Percentiles rank a stretch among this genome's conserved stretches.
phyloP scores from a whole-genome alignment of 495 filamentous ascomycete genomes.

The Aspergillus indologenus region DNA sequence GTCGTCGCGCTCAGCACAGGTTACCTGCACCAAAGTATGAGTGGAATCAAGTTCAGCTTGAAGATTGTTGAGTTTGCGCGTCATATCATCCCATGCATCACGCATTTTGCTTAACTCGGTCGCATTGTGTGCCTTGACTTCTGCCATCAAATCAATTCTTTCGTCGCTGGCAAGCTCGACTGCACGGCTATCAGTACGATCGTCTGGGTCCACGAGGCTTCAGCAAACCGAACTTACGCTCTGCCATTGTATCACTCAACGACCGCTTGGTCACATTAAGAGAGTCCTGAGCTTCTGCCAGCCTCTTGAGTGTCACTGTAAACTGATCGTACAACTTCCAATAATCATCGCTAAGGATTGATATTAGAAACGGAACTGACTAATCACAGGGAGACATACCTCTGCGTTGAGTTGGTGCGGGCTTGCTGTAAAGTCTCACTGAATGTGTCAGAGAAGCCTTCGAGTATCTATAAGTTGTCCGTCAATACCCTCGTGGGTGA shows the following conservation, averaged over 20 bases:
- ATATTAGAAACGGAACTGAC: conserved; percentile 19
- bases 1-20: conserved; percentile 43
- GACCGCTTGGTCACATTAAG: conserved; percentile 36
- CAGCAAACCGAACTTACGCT: conserved; percentile 33
- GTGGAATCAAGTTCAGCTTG: conserved; percentile 43
- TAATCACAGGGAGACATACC: conserved; percentile 21
- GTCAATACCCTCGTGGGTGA: not conserved
- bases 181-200: conserved; percentile 28
- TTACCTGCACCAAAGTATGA: conserved; percentile 38
- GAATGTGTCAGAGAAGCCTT: conserved; percentile 39
- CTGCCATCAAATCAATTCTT: conserved; percentile 46
- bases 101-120: conserved; percentile 46
- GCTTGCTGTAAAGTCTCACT: conserved; percentile 34
- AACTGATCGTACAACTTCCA: conserved; percentile 48
- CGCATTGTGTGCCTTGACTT: conserved; percentile 45
- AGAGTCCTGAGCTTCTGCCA: conserved; percentile 40
- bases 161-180: conserved; percentile 48
- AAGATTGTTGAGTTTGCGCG: conserved; percentile 38
- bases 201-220: not conserved
- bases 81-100: conserved; percentile 42
- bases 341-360: conserved; percentile 39
- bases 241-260: conserved; percentile 37
- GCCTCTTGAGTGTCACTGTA: conserved; percentile 38
- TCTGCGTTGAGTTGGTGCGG: conserved; percentile 38
- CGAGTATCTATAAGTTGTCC: conserved; percentile 26